A percentile compares a stretch with the other conserved stretches of the same genome.
phyloP scores from a whole-genome alignment of 257 asterid genomes.

The Scutellaria baicalensis region DNA sequence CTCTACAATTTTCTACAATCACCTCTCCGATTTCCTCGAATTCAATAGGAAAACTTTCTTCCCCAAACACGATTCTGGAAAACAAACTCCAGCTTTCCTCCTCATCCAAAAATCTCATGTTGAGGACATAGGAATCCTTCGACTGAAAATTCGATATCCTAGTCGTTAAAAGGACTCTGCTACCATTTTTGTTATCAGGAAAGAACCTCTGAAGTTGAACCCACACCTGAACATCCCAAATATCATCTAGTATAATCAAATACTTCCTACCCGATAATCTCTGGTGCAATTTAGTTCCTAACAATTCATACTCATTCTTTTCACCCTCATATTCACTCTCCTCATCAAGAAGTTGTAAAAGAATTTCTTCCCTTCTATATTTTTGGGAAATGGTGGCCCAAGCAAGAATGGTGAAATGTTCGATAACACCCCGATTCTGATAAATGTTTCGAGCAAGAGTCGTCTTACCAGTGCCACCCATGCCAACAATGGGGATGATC shows the following conservation, averaged over 20 bases:
- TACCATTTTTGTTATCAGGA: not conserved
- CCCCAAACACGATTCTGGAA: not conserved
- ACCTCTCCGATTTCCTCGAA: not conserved
- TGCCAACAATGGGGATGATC: not conserved
- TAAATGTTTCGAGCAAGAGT: not conserved
- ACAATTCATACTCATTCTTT: not conserved
- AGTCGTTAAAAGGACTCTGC: not conserved
- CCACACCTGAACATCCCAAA: not conserved
- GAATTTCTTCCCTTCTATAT: not conserved
- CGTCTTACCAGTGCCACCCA: not conserved
- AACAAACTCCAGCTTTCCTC: not conserved
- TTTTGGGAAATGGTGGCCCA: not conserved
- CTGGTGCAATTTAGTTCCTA: not conserved
- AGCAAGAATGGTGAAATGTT: not conserved
- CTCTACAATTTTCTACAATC: conserved; percentile 4
- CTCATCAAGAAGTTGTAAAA: not conserved
- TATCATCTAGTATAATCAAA: not conserved
- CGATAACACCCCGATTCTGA: not conserved
- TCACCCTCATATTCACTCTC: not conserved
- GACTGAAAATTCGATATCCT: not conserved
- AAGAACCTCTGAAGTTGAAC: not conserved
- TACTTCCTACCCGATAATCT: not conserved
- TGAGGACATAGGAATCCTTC: not conserved
- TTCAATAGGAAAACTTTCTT: not conserved
- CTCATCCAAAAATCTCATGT: not conserved